Evolutionary conservation across 2,329 filamentous ascomycete genomes (phyloP), one percentile per base, ranked within the genome.

Genomic region (Dryadomyces quercus-mongolicae): DNA sequence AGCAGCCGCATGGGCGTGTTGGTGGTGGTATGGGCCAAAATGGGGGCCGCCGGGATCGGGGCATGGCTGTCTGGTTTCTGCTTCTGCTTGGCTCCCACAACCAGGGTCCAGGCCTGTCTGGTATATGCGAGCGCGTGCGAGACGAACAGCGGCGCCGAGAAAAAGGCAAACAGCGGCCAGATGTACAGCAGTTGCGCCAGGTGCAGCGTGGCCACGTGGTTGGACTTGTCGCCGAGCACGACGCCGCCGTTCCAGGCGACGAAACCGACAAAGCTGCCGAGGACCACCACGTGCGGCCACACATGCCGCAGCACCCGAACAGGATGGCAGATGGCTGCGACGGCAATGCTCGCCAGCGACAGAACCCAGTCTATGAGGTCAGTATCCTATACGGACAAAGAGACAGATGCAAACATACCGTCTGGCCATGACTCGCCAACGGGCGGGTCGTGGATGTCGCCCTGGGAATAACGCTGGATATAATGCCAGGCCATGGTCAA

Each of bases 131-230:
- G 16, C 13, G 21, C 56, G 34, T 57, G 57, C 1, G 50, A 22
- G 0, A 86, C 59, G 4, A 92, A 70, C 1, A 96, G 73, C 0
- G 93, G 92, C 50, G 83, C 80, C 0, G 91, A 95, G 72, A 96
- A 97, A 71, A 97, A 95, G 40, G 81, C 72, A 55, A 95, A 84
- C 58, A 95, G 86, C 0, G 91, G 85, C 86, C 90, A 95, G 60
- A 97, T 84, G 64, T 98, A 98, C 18, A 97, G 83, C 80, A 98
- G 87, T 69, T 98, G 93, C 0, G 92, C 79, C 5, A 93, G 71
- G 64, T 98, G 92, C 13, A 97, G 72, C 1, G 90, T 93, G 0
- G 91, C 90, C 36, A 93, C 77, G 64, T 98, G 93, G 64, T 95
- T 96, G 25, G 88, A 85, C 70, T 96, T 97, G 69, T 98, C 93